These are phyloP conservation scores for Nakaseomyces uthaithaninus DNA, from an alignment of 1,139 yeast species.

Conservation along the genomic window DNA sequence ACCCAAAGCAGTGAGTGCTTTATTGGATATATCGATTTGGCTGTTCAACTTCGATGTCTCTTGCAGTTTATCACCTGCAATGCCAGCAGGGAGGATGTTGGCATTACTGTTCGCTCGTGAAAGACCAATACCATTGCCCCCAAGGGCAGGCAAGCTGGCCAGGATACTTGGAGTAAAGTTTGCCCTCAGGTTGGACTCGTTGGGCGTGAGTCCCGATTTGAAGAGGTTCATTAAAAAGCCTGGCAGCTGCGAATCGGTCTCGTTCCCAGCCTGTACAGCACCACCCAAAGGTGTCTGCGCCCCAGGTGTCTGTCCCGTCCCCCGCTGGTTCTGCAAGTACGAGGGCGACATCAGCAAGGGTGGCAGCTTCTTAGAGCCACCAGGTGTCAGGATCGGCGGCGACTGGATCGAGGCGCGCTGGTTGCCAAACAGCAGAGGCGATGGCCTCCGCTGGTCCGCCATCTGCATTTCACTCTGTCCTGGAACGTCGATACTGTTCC, in stretches of 20 bases:
- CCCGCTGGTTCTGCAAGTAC: conserved; percentile 17
- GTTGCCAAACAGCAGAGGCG: conserved; percentile 7
- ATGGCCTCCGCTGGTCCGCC: conserved; percentile 5
- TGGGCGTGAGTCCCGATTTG: conserved; percentile 61
- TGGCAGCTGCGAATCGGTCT: conserved; percentile 13
- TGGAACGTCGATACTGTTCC: background rate
- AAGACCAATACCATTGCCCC: conserved; percentile 10
- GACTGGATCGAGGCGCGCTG: conserved; percentile 28
- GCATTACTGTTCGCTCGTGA: conserved; percentile 7
- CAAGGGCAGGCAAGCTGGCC: conserved; percentile 9
- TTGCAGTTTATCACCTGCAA: background rate
- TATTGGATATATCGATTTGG: conserved; percentile 12
- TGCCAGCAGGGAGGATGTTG: conserved; percentile 9
- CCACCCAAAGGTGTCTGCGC: conserved; percentile 23
- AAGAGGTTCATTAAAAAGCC: conserved; percentile 30
- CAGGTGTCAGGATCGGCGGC: conserved; percentile 53
- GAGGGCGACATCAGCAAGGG: conserved; percentile 39
- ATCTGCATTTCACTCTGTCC: background rate
- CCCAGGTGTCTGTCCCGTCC: conserved; percentile 12
- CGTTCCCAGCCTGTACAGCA: conserved; percentile 8
- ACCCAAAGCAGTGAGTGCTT: conserved; percentile 1
- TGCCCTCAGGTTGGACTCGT: conserved; percentile 56
- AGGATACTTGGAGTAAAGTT: conserved; percentile 50
- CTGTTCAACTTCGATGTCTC: conserved; percentile 10
- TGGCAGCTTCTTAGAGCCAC: conserved; percentile 50